These are phyloP conservation scores for Cyberlindnera saturnus DNA, from an alignment of 805 yeast species.

Conservation along the genomic window DNA sequence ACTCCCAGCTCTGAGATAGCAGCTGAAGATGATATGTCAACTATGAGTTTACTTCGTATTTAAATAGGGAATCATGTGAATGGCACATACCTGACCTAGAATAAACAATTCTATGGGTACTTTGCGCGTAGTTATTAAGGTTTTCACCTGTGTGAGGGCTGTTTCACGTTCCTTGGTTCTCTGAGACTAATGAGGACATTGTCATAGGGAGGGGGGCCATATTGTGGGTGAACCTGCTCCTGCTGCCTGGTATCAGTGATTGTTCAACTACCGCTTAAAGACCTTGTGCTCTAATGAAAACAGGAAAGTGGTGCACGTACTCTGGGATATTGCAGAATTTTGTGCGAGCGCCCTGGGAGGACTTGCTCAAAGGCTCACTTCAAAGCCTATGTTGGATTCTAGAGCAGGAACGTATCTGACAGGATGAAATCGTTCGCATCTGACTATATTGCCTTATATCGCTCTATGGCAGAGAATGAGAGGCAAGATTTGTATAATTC, in stretches of 20 bases:
- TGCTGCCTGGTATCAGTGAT: slow-evolving; percentile 13
- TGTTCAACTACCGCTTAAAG: slow-evolving; percentile 21
- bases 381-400: background rate
- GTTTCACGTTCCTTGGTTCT: slow-evolving; percentile 14
- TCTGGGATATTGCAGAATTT: slow-evolving; percentile 1
- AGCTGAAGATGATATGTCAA: background rate
- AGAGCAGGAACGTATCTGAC: background rate
- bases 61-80: background rate
- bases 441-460: slow-evolving; percentile 12
- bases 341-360: background rate
- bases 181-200: background rate
- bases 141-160: slow-evolving; percentile 21
- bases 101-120: slow-evolving; percentile 3
- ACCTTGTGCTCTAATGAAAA: slow-evolving; percentile 14
- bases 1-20: too few relatives aligned
- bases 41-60: background rate
- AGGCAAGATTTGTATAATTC: slow-evolving; percentile 9
- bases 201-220: slow-evolving; percentile 10
- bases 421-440: slow-evolving; percentile 11
- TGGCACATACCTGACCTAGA: background rate
- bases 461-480: slow-evolving; percentile 16
- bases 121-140: slow-evolving; percentile 19
- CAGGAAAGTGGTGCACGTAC: slow-evolving; percentile 11
- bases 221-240: slow-evolving; percentile 23
- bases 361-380: slow-evolving; percentile 9